Conservation (phyloP, 2,329 filamentous ascomycete genomes). For the Colletotrichum sp. region DNA sequence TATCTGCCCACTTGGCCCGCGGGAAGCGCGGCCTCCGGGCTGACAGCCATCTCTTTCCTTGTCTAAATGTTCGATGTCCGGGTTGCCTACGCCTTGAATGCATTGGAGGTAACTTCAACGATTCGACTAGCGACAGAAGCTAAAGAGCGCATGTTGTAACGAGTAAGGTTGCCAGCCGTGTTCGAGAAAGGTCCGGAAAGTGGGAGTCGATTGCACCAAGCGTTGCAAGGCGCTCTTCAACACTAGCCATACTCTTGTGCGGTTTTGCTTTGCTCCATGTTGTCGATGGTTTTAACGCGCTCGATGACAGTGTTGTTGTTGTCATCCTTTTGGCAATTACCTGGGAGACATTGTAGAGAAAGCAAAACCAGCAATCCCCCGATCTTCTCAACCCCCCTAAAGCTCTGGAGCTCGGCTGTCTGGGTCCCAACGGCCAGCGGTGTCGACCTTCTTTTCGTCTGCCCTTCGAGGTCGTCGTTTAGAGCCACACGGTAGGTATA, state of each 20-base stretch:
- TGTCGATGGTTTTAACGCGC: rapidly evolving
- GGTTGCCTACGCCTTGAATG: not conserved
- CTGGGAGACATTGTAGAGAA: not conserved
- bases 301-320: not conserved
- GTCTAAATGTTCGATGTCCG: not conserved
- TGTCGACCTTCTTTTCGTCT: not conserved
- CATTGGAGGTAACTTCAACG: not conserved
- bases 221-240: not conserved
- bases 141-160: not conserved
- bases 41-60: not conserved
- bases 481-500: not conserved
- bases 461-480: not conserved
- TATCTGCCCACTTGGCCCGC: not conserved
- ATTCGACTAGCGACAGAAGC: not conserved
- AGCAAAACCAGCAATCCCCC: not conserved
- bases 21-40: not conserved
- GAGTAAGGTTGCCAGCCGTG: not conserved
- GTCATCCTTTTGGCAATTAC: not conserved
- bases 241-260: rapidly evolving
- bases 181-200: not conserved
- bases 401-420: not conserved
- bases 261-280: not conserved
- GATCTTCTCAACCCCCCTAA: not conserved
- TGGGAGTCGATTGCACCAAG: not conserved
- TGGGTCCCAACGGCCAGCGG: not conserved